Base-by-base conservation (phyloP, 208 protist genomes). In the Acanthamoeba sp. region DNA sequence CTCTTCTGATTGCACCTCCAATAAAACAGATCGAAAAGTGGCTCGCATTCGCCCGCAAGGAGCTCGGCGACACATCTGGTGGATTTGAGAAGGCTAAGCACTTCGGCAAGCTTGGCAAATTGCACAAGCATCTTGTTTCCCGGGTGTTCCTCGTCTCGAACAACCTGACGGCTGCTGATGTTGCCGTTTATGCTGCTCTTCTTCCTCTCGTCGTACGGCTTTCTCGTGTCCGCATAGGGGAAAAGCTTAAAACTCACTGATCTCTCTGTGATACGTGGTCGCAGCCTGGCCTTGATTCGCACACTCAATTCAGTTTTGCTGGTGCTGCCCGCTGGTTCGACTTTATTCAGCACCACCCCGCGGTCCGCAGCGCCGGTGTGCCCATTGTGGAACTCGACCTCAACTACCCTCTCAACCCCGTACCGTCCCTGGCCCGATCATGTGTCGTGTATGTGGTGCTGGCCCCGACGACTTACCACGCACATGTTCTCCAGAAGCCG, bases 1-100 rank as follows among this genome's bases (percentile, higher is more conserved):
- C 18, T 27, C n/a, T 80, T 45, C 0, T 10, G 6, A 22, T 2
- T 27, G 22, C 34, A n/a, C n/a, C n/a, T n/a, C n/a, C n/a, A n/a
- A n/a, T n/a, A n/a, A n/a, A n/a, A n/a, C n/a, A 93, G 89, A 82
- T 93, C 20, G 89, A 93, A 29, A 62, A 93, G 45, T 93, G 89
- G 89, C 29, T 93, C 29, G n/a, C 64, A 78, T 93, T 93, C 34
- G 45, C 64, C 20, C n/a, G 32, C 89, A 82, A 40, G 38, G 89
- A 93, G 64, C 89, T 93, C 18, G 66, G 42, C 4, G 89, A 93
- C 64, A 80, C 89, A 0, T 36, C 64, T 22, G 64, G 40, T 38
- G 89, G 66, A 34, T 91, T 91, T 34, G 89, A 93, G 5, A 62
- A 50, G 64, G 34, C 36, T 1, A 93, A 93, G 89, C 85, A 91